Base-by-base conservation (phyloP, 2,329 filamentous ascomycete species). In the Xylariaceae sp. region DNA sequence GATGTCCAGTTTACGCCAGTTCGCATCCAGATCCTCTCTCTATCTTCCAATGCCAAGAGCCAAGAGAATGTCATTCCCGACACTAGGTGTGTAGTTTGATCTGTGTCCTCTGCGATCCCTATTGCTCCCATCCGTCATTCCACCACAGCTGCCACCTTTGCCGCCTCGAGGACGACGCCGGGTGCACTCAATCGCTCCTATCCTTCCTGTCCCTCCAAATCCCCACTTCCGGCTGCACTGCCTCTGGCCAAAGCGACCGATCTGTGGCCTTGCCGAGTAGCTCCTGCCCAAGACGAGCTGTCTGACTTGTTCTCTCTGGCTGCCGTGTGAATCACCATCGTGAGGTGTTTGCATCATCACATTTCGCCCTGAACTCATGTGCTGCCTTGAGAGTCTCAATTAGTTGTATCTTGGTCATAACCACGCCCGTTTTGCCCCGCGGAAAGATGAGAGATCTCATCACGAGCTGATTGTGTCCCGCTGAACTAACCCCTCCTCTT, bases 361-460 rank as follows among this genome's bases (percentile, higher is more conserved):
- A 35, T 47, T 45, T 45, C 30, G 35, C 17, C 51, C 30, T 35
- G 37, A 30, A n/a, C 47, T 37, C 51, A 7, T 39, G 23, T 54
- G 35, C 18, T 17, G n/a, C 13, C 34, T 55, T 47, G 39, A 52
- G 39, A 52, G 47, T 51, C 41, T 35, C 17, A 11, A 10, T 34
- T 9, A 30, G 41, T 30, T 37, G 52, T 53, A 23, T 11, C 39
- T 59, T 64, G 56, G 45, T 49, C 52, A 55, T 55, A 55, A 49
- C 35, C 41, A 15, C 52, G 51, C 55, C 23, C 39, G 51, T 11
- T 51, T 55, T 47, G 23, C 41, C n/a, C 44, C 54, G 23, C 23
- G 47, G 10, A 44, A 13, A 23, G 51, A 64, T 64, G 61, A 63
- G 54, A 63, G 45, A 17, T 18, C 15, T 37, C 39, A 41, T 59